Base-by-base conservation (phyloP, 2,329 filamentous ascomycete genomes). In the Pyricularia grisea region DNA sequence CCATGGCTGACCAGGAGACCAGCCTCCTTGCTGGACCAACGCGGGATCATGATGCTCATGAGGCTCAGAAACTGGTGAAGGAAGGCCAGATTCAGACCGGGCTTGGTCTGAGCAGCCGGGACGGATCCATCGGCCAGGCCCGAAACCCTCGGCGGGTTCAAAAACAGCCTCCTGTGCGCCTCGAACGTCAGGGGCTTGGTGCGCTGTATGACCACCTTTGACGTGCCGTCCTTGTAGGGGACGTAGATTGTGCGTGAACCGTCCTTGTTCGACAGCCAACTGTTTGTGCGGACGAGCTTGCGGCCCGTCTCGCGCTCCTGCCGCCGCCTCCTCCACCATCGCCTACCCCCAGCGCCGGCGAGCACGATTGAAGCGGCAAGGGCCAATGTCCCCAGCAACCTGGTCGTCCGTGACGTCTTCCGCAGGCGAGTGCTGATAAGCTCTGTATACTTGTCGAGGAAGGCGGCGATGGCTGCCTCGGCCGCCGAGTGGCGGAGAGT, bases 151-250 rank as follows among this genome's bases (percentile, higher is more conserved):
- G 94, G 94, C 1, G 94, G 94, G 75, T 97, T 95, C 66, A 99
- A 83, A 77, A 99, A 99, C 33, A 99, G 84, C 30, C 96, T 87
- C 33, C 95, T 88, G 80, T 99, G 95, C 6, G 95, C 96, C 83
- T 99, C 94, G 77, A 98, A 99, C 0, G 95, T 99, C 50, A 94
- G 91, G 25, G 89, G 88, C 77, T 97, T 97, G 31, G 94, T 99
- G 6, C 91, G 90, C 76, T 92, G 85, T 72, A 99, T 97, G 69
- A 91, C 90, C 66, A 99, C 94, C 78, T 96, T 97, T 73, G 93
- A 91, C 2, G 93, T 97, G 68, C 89, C 85, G 73, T 93, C 87
- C 78, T 92, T 93, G 79, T 97, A 95, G 1, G 94, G 94, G 31
- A 99, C 95, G 76, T 95, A 98, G 70, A 99, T 95, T 17, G 93